These are phyloP conservation scores for Globisporangium echinulatum DNA, from an alignment of 352 stramenopile species.

Conservation along the genomic window DNA sequence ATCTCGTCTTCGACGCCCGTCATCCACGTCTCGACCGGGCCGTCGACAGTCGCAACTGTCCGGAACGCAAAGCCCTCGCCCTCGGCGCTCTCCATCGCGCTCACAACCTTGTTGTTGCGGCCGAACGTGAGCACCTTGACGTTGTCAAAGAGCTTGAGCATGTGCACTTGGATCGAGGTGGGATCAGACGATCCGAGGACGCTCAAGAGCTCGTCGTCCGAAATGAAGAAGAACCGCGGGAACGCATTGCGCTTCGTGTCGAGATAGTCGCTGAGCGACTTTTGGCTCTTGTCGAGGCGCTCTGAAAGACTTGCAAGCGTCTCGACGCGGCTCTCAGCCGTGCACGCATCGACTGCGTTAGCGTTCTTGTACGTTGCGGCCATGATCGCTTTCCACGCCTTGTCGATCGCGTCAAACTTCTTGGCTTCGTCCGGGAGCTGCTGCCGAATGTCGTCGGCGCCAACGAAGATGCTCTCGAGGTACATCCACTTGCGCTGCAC, in stretches of 20 bases:
- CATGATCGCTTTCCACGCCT: slow-evolving; percentile 92
- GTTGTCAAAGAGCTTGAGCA: slow-evolving; percentile 95
- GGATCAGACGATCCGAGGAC: slow-evolving; percentile 90
- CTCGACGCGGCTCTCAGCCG: slow-evolving; percentile 84
- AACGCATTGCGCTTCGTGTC: slow-evolving; percentile 91
- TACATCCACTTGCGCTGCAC: slow-evolving; percentile 96
- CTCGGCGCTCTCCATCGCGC: slow-evolving; percentile 89
- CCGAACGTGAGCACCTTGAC: slow-evolving; percentile 90
- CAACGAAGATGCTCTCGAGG: slow-evolving; percentile 92
- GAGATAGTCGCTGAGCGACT: slow-evolving; percentile 87
- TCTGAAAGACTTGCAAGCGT: slow-evolving; percentile 84
- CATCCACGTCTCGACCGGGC: slow-evolving; percentile 92
- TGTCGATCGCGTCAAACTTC: slow-evolving; percentile 92
- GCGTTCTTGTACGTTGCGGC: slow-evolving; percentile 88
- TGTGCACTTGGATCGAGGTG: slow-evolving; percentile 90
- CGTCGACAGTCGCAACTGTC: slow-evolving; percentile 77
- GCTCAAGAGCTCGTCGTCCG: slow-evolving; percentile 89
- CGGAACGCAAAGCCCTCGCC: slow-evolving; percentile 86
- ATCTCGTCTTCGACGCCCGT: slow-evolving; percentile 90
- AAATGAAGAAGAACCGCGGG: slow-evolving; percentile 94
- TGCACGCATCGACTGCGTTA: slow-evolving; percentile 88
- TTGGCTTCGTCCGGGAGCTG: slow-evolving; percentile 92
- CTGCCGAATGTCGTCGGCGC: slow-evolving; percentile 90
- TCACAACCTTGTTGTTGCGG: slow-evolving; percentile 84
- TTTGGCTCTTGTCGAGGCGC: slow-evolving; percentile 88